phyloP scores from a whole-genome alignment of 2,329 filamentous ascomycete genomes.

The Exserohilum rostratum region DNA sequence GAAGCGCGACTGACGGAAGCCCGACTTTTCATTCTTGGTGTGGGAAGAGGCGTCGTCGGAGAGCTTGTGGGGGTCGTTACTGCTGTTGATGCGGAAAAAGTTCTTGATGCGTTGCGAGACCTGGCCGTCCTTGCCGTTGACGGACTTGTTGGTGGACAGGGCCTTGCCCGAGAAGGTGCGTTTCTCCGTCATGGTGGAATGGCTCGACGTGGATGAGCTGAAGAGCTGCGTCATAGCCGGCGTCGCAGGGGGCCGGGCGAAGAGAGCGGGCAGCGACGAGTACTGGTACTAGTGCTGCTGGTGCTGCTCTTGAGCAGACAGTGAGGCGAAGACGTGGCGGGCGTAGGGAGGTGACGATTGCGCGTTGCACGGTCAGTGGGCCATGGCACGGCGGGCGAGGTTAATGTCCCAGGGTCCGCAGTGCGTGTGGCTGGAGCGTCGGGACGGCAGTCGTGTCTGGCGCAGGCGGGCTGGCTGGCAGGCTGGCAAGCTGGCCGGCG shows the following conservation, averaged over 20 bases:
- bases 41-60: conserved; percentile 48
- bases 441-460: conserved; percentile 13
- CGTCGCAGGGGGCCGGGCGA: conserved; percentile 3
- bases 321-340: conserved; percentile 7
- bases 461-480: conserved; percentile 9
- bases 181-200: conserved; percentile 52
- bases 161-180: conserved; percentile 56
- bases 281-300: neutral
- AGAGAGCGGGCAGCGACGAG: conserved; percentile 5
- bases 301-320: conserved; percentile 1
- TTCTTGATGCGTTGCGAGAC: conserved; percentile 70
- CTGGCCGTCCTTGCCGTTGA: conserved; percentile 59
- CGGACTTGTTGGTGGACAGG: conserved; percentile 54
- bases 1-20: conserved; percentile 85
- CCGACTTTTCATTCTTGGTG: conserved; percentile 68
- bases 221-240: conserved; percentile 52
- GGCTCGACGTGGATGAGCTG: conserved; percentile 46
- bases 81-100: conserved; percentile 71
- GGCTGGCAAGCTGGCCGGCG: neutral
- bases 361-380: conserved; percentile 40
- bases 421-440: conserved; percentile 32
- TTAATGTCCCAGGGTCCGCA: conserved; percentile 6
- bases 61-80: conserved; percentile 51
- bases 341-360: conserved; percentile 18
- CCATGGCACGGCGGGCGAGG: conserved; percentile 36